Evolutionary conservation across 2,329 filamentous ascomycete species (phyloP).

Genomic region (Trichoderma sp.): DNA sequence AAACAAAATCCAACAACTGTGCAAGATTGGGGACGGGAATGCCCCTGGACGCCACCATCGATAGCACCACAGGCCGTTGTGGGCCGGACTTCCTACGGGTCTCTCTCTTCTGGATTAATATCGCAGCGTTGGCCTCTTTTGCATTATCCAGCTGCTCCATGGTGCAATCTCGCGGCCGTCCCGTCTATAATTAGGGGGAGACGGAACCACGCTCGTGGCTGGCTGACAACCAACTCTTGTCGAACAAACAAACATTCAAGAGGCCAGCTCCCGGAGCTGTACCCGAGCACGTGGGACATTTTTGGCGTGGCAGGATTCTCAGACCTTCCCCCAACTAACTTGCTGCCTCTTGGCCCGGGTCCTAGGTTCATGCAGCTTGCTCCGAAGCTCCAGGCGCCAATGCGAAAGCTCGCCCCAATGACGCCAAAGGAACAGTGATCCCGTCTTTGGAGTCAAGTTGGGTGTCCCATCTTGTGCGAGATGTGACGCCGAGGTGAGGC

Average conservation of each 20-base stretch:
- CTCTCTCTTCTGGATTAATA: background rate
- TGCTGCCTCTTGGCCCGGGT: background rate
- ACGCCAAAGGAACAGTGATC: slow-evolving; percentile 2
- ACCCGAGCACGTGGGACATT: slow-evolving; percentile 13
- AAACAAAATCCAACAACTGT: background rate
- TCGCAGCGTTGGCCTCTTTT: background rate
- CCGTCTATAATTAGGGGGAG: background rate
- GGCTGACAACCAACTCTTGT: background rate
- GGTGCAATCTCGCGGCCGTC: background rate
- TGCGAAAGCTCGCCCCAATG: background rate
- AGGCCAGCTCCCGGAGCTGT: background rate
- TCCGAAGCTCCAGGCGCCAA: slow-evolving; percentile 4
- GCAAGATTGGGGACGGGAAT: background rate
- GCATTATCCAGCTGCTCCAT: background rate
- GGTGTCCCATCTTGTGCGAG: background rate
- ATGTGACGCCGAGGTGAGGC: background rate
- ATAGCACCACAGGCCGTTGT: slow-evolving; percentile 4
- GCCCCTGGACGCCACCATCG: slow-evolving; percentile 13
- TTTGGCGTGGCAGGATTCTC: background rate
- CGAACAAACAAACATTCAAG: background rate
- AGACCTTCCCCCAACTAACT: background rate
- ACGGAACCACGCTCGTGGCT: background rate
- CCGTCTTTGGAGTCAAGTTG: background rate
- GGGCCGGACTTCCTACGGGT: background rate
- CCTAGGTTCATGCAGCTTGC: slow-evolving; percentile 13